These are phyloP conservation scores for Trametes pubescens DNA, from an alignment of 1,284 basidiomycete species.

Conservation along the genomic window DNA sequence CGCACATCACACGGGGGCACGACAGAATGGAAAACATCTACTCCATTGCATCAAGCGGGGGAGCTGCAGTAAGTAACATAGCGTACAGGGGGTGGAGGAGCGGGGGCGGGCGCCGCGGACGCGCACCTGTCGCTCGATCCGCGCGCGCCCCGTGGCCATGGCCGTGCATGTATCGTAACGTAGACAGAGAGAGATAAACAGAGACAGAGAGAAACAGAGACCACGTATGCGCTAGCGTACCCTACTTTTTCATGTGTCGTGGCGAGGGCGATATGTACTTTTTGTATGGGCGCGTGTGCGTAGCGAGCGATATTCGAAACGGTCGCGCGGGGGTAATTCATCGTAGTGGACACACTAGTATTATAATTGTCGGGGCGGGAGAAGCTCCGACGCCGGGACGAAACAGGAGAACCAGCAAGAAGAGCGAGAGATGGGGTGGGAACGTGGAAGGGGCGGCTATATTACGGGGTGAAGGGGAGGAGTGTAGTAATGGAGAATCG, in stretches of 20 bases:
- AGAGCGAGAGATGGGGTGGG: background rate
- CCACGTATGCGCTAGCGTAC: constrained; percentile 5
- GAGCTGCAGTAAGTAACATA: background rate
- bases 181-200: background rate
- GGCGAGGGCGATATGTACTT: constrained; percentile 10
- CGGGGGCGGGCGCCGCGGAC: background rate
- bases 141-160: no score
- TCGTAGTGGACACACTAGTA: constrained; percentile 18
- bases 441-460: constrained; percentile 2
- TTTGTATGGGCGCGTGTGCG: background rate
- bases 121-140: background rate
- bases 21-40: background rate
- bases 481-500: background rate
- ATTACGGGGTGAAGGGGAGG: constrained; percentile 3
- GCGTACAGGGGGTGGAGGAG: background rate
- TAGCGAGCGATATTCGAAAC: no score
- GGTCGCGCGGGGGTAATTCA: background rate
- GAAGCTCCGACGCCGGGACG: background rate
- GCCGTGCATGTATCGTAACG: background rate
- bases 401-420: background rate
- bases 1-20: background rate
- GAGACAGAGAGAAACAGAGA: background rate
- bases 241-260: constrained; percentile 13
- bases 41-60: constrained; percentile 4
- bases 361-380: constrained; percentile 14